These are phyloP conservation scores for Chlorella sp. DNA, from an alignment of 139 green algal genomes.

Conservation along the genomic window DNA sequence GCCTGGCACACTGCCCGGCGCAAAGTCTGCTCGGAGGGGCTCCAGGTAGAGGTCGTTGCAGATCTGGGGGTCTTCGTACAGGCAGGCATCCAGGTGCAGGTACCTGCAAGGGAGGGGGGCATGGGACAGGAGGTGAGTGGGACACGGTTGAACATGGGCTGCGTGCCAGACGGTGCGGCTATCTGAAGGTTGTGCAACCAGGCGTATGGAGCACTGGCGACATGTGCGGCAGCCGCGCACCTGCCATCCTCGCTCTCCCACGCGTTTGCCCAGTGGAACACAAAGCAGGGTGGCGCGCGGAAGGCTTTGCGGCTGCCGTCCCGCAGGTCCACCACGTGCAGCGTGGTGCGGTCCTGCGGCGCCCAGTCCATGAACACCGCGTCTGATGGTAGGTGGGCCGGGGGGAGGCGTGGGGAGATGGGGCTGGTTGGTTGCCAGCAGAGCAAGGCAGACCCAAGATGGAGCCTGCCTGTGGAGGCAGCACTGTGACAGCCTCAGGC, in stretches of 20 bases:
- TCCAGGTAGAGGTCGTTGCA: slow-evolving; percentile 46
- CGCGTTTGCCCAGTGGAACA: slow-evolving; percentile 80
- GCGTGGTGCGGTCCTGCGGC: slow-evolving; percentile 57
- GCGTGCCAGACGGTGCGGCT: too few relatives aligned
- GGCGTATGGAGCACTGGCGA: background rate
- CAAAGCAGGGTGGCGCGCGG: slow-evolving; percentile 65
- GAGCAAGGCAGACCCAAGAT: too few relatives aligned
- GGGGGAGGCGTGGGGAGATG: too few relatives aligned
- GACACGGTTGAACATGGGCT: too few relatives aligned
- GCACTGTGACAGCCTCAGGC: too few relatives aligned
- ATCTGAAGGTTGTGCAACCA: too few relatives aligned
- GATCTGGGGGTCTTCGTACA: slow-evolving; percentile 68
- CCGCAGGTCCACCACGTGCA: slow-evolving; percentile 73
- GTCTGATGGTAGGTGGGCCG: background rate
- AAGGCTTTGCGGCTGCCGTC: slow-evolving; percentile 45
- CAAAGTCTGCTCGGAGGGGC: slow-evolving; percentile 18
- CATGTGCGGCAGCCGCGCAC: background rate
- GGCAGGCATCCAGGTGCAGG: slow-evolving; percentile 66
- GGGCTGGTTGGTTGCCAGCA: too few relatives aligned
- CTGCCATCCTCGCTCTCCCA: slow-evolving; percentile 50
- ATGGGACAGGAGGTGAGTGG: background rate
- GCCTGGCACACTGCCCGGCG: background rate
- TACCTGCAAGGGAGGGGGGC: slow-evolving; percentile 1
- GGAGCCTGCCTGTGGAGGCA: too few relatives aligned
- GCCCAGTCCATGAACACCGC: slow-evolving; percentile 82